Base-by-base conservation (phyloP, 129 eudicot genomes). In the Deinandra increscens region DNA sequence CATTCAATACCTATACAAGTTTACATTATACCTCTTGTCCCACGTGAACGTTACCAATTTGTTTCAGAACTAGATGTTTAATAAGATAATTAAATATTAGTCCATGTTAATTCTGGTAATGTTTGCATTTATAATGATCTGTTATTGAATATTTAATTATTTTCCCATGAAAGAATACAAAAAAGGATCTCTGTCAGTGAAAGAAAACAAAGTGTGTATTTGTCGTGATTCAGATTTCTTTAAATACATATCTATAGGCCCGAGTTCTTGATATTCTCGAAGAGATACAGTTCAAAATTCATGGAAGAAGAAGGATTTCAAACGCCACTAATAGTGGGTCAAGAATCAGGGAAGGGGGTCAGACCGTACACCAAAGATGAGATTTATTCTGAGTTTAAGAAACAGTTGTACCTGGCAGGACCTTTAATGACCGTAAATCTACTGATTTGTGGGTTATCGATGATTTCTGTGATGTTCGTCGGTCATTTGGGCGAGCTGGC, bases 401-500 rank as follows among this genome's bases (percentile, higher is more conserved):
- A 68, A 83, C 96, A 84, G 73, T 8, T 91, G 34, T 71, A 61
- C 53, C 66, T 91, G 45, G 97, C 94, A 55, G 94, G 91, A 7
- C 96, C 97, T 6, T 70, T 91, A 45, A 70, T 88, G 66, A 69
- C 74, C 3, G 84, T 88, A 9, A 88, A 83, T 69, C 78, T 91
- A 2, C 64, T 91, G 56, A 60, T 84, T 44, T 78, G 69, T 43
- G 76, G 78, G 29, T 70, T 88, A 26, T 87, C 86, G 23, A 72
- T 89, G 68, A 84, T 88, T 44, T 88, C 96, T 19, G 86, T 88
- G 2, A 91, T 91, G 97, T 91, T 88, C 51, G 96, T 85, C 9
- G 97, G 97, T 37, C 97, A 91, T 63, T 84, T 82, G 10, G 94
- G 96, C 11, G 96, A 92, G 78, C 64, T 88, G 1, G 80, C 98